Percentiles rank a stretch among this genome's conserved stretches.
Conservation (phyloP, 768 basidiomycete genomes). For the Panaeolus papilionaceus region DNA sequence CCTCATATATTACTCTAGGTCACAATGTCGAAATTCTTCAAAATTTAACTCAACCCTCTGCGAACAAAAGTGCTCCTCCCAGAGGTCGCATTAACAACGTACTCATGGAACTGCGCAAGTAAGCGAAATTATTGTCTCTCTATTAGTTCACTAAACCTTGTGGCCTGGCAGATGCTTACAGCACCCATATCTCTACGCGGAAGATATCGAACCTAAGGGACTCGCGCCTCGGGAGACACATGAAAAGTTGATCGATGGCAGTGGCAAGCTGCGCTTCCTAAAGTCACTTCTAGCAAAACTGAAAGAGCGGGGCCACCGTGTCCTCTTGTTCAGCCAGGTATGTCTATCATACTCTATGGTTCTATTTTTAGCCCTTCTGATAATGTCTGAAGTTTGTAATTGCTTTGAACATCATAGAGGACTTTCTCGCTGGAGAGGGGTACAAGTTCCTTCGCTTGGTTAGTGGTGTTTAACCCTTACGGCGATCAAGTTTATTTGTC, state of each 20-base stretch:
- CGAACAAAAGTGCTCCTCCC: constrained; percentile 36
- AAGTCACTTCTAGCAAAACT: constrained; percentile 83
- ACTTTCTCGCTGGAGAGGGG: constrained; percentile 85
- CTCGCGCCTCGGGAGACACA: constrained; percentile 67
- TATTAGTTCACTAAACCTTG: constrained; percentile 6
- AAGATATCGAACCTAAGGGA: constrained; percentile 77
- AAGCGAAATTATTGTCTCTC: constrained; percentile 29
- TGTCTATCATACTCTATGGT: constrained; percentile 20
- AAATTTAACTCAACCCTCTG: constrained; percentile 56
- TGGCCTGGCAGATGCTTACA: constrained; percentile 71
- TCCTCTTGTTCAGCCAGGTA: constrained; percentile 93
- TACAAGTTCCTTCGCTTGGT: constrained; percentile 83
- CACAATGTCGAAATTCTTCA: constrained; percentile 74
- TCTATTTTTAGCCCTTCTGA: neutral
- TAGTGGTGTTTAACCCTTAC: constrained; percentile 24
- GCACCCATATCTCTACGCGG: constrained; percentile 87
- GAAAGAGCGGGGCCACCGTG: constrained; percentile 84
- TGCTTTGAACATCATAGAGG: constrained; percentile 85
- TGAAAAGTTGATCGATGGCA: constrained; percentile 80
- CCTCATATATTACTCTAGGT: constrained; percentile 45
- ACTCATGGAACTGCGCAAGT: constrained; percentile 90
- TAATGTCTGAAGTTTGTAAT: constrained; percentile 73
- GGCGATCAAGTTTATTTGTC: constrained; percentile 1
- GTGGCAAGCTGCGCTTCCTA: constrained; percentile 84
- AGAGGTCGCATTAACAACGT: constrained; percentile 80